Percentiles rank a stretch among this genome's conserved stretches.
Evolutionary conservation across 306 rosid species (phyloP).

Genomic region (Astragalus glycyphyllos): DNA sequence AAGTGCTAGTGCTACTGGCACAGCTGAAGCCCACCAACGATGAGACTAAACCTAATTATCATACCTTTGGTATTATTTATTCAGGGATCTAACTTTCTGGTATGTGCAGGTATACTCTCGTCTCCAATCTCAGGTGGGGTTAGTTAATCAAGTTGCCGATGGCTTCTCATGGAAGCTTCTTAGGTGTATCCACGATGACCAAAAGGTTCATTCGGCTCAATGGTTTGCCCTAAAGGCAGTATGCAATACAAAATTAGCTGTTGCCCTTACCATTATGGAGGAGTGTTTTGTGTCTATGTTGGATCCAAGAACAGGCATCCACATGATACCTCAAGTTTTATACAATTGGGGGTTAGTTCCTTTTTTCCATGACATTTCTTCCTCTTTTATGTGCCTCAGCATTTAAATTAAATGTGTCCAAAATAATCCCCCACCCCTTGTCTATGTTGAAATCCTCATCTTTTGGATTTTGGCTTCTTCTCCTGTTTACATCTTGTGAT

Average conservation of each 20-base stretch:
- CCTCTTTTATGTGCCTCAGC: neutral
- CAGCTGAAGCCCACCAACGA: neutral
- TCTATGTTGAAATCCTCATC: constrained; percentile 20
- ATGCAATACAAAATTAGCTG: constrained; percentile 90
- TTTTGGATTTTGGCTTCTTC: neutral
- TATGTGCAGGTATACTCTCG: constrained; percentile 70
- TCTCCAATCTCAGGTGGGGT: constrained; percentile 83
- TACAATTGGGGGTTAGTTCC: constrained; percentile 91
- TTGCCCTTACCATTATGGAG: constrained; percentile 96
- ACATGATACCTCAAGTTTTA: constrained; percentile 92
- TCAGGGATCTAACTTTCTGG: constrained; percentile 40
- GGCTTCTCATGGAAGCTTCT: constrained; percentile 85
- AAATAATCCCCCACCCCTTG: constrained; percentile 2
- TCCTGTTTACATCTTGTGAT: constrained; percentile 31
- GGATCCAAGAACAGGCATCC: constrained; percentile 96
- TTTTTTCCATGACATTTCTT: constrained; percentile 36
- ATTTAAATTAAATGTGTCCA: neutral
- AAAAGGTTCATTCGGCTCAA: constrained; percentile 82
- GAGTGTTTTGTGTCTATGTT: constrained; percentile 96
- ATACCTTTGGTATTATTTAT: constrained; percentile 8
- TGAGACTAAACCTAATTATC: neutral
- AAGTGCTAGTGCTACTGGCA: neutral
- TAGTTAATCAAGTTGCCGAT: constrained; percentile 61
- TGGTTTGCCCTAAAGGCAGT: constrained; percentile 91
- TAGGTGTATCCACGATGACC: constrained; percentile 90